Evolutionary conservation across 192 early-diverging fungal species (phyloP), one percentile per base, ranked within the genome.

Genomic region (Backusella luteola): DNA sequence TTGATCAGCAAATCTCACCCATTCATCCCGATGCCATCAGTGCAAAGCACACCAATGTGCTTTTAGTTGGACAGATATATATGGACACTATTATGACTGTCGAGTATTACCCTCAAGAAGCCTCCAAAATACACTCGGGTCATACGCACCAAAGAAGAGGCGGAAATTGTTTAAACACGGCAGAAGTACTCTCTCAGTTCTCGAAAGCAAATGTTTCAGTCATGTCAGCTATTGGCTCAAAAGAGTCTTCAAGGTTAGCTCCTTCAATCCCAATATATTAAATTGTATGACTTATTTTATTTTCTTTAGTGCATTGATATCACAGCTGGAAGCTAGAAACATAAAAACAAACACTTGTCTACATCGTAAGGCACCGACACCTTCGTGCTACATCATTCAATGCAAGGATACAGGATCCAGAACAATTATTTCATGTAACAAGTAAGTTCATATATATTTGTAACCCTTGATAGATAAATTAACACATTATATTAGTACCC

Each of bases 381-480:
- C 80, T 67, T 71, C 84, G 74, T 49, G 84, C 14, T 92, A 90
- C 79, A 91, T 92, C 34, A 88, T 92, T 19, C 79, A 89, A 32
- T 84, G 87, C 5, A 66, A 73, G 19, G 67, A 80, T 21, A 80
- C 85, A 59, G 83, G 84, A 19, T 84, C 90, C 34, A 73, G 91
- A 34, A 92, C 91, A 17, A 88, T 92, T 42, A 85, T 92, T 69
- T 91, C 89, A 69, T 86, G 88, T 69, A 91, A 88, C 49, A 81
- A 80, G 76, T 82, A 74, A 79, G 66, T 17, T 39, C 38, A 12
- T 39, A 39, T 39, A 42, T 6, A 17, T 19, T 34, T 66, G 15
- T 8, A 71, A 39, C 38, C 23, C 9, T 29, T 38, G 34, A 72
- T 38, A 69, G 21, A 70, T 19, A 76, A 66, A 66, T 42, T 39